phyloP scores from a whole-genome alignment of 768 basidiomycete genomes.

The Pleurotus sapidus region DNA sequence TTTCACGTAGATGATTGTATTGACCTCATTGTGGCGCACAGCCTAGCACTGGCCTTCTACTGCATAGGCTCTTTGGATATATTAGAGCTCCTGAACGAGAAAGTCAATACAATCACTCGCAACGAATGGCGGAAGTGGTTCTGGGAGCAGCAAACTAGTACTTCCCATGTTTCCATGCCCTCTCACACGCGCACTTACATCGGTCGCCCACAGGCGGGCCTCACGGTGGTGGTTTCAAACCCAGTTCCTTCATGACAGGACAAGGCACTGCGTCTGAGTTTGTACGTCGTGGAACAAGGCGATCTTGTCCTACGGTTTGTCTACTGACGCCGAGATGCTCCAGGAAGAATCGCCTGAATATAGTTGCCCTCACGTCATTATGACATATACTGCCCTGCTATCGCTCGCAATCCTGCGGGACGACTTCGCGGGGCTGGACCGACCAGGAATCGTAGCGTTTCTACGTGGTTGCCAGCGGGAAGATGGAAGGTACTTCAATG shows the following conservation, averaged over 20 bases:
- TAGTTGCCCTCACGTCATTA: constrained; percentile 81
- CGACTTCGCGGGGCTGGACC: constrained; percentile 70
- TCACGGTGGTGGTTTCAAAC: constrained; percentile 69
- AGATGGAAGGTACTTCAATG: constrained; percentile 73
- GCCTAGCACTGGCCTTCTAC: constrained; percentile 87
- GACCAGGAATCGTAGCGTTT: constrained; percentile 62
- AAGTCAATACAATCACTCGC: constrained; percentile 50
- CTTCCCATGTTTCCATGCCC: constrained; percentile 11
- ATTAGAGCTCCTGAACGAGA: constrained; percentile 47
- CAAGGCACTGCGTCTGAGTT: constrained; percentile 9
- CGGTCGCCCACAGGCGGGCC: constrained; percentile 39
- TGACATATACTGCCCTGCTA: constrained; percentile 90
- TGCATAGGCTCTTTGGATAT: constrained; percentile 84
- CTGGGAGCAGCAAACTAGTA: constrained; percentile 82
- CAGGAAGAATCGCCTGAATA: constrained; percentile 43
- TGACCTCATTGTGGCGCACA: constrained; percentile 22
- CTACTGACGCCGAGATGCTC: constrained; percentile 1
- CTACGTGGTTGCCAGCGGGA: constrained; percentile 68
- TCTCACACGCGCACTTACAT: not conserved
- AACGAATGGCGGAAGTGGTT: constrained; percentile 78
- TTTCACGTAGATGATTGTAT: too few relatives aligned
- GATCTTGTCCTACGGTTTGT: not conserved
- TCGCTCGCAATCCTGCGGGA: constrained; percentile 86
- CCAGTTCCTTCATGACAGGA: constrained; percentile 68
- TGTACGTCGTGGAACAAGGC: constrained; percentile 13